phyloP scores from a whole-genome alignment of 768 basidiomycete species.

The Mycena filopes region DNA sequence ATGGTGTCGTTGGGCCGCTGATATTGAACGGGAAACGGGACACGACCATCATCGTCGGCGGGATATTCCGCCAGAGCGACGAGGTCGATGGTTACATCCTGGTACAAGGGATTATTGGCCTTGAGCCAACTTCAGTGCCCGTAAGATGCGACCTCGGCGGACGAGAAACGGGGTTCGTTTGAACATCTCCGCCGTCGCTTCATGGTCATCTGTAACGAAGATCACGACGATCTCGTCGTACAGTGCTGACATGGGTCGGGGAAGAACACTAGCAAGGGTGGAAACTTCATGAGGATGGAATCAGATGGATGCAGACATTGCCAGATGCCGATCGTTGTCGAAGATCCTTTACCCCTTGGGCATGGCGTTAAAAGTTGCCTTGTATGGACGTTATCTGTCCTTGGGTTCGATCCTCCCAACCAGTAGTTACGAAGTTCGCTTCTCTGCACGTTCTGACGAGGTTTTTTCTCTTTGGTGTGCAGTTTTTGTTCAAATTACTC shows the following conservation, averaged over 20 bases:
- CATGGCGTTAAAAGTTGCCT: too few species aligned
- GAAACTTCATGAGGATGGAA: slow-evolving; percentile 29
- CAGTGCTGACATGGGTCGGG: slow-evolving; percentile 14
- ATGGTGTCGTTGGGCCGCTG: slow-evolving; percentile 16
- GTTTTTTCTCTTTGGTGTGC: too few species aligned
- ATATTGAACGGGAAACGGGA: slow-evolving; percentile 25
- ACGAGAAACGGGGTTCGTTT: slow-evolving; percentile 28
- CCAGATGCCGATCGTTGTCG: slow-evolving; percentile 24
- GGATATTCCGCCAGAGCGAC: slow-evolving; percentile 25
- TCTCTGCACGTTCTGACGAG: too few species aligned
- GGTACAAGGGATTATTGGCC: neutral
- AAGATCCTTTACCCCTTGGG: too few species aligned
- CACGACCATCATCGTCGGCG: neutral
- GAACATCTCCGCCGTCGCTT: slow-evolving; percentile 16
- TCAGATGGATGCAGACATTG: slow-evolving; percentile 34
- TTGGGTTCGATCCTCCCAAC: too few species aligned
- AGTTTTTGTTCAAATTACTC: too few species aligned
- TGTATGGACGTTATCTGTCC: too few species aligned
- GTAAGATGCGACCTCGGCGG: slow-evolving; percentile 7
- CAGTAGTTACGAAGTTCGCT: too few species aligned
- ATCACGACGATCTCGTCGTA: slow-evolving; percentile 6
- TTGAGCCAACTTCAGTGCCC: slow-evolving; percentile 14
- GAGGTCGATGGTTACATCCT: slow-evolving; percentile 22
- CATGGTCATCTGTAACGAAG: neutral
- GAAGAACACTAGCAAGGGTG: slow-evolving; percentile 4